A percentile compares a stretch with the other conserved stretches of the same genome.
Evolutionary conservation across 2,329 filamentous ascomycete genomes (phyloP).

Genomic region (Diaporthe amygdali): DNA sequence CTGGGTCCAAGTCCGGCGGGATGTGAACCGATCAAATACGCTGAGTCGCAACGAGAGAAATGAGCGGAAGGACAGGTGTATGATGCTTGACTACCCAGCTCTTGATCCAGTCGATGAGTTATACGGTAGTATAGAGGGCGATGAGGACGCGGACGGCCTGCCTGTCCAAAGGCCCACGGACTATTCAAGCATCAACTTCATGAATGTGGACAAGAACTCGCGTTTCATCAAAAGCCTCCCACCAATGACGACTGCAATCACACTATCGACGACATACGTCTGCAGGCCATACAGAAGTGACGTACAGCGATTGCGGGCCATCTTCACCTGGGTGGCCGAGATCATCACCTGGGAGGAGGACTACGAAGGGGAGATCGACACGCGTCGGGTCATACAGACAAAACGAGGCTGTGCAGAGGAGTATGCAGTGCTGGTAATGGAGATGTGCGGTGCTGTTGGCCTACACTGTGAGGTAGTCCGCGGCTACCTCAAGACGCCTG

Average conservation of each 20-base stretch:
- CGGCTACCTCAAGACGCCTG: slow-evolving; percentile 89
- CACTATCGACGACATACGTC: slow-evolving; percentile 87
- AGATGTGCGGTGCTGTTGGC: slow-evolving; percentile 93
- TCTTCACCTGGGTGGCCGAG: slow-evolving; percentile 98
- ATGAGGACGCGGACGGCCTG: slow-evolving; percentile 85
- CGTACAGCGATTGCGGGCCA: slow-evolving; percentile 88
- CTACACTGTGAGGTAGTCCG: slow-evolving; percentile 86
- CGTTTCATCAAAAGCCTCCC: slow-evolving; percentile 87
- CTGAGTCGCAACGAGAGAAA: slow-evolving; percentile 85
- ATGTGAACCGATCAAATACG: slow-evolving; percentile 94
- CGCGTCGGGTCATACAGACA: slow-evolving; percentile 80
- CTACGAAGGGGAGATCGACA: slow-evolving; percentile 77
- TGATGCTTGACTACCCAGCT: slow-evolving; percentile 91
- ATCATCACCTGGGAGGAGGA: slow-evolving; percentile 96
- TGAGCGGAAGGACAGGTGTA: slow-evolving; percentile 86
- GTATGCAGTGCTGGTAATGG: slow-evolving; percentile 83
- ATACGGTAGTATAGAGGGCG: slow-evolving; percentile 82
- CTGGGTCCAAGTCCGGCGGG: slow-evolving; percentile 97
- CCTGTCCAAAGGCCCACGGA: slow-evolving; percentile 84
- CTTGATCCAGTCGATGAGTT: slow-evolving; percentile 90
- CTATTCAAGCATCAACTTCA: slow-evolving; percentile 79
- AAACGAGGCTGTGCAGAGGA: slow-evolving; percentile 88
- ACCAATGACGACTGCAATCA: slow-evolving; percentile 79
- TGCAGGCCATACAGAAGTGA: slow-evolving; percentile 95
- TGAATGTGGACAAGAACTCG: slow-evolving; percentile 92